These are phyloP conservation scores for Penicillium subrubescens DNA, from an alignment of 495 filamentous ascomycete genomes.

Conservation along the genomic window DNA sequence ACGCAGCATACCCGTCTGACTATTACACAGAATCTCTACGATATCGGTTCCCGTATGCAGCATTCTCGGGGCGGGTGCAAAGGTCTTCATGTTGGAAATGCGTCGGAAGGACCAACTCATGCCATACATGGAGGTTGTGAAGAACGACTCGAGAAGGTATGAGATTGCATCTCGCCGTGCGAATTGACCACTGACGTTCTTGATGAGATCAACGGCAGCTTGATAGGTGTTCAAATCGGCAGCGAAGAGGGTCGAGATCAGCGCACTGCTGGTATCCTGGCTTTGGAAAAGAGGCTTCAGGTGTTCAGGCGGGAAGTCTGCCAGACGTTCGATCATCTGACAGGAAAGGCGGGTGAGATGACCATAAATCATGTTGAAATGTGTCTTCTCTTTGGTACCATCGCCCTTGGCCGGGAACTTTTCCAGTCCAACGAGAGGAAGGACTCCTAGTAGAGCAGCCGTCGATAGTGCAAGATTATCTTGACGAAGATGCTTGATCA, in stretches of 20 bases:
- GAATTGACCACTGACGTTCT: slow-evolving; percentile 70
- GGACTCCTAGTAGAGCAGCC: slow-evolving; percentile 68
- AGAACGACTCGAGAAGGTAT: slow-evolving; percentile 64
- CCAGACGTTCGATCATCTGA: slow-evolving; percentile 72
- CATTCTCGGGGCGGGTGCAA: slow-evolving; percentile 68
- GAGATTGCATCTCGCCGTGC: slow-evolving; percentile 73
- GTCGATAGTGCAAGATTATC: slow-evolving; percentile 67
- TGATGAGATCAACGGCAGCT: slow-evolving; percentile 76
- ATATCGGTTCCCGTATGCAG: slow-evolving; percentile 75
- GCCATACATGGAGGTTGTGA: slow-evolving; percentile 61
- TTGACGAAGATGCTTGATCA: slow-evolving; percentile 66
- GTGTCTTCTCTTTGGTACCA: slow-evolving; percentile 53
- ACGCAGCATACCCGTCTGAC: slow-evolving; percentile 75
- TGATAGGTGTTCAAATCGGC: slow-evolving; percentile 70
- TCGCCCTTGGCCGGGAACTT: slow-evolving; percentile 59
- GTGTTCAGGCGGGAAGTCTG: slow-evolving; percentile 67
- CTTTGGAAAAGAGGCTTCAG: slow-evolving; percentile 66
- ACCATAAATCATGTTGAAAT: slow-evolving; percentile 75
- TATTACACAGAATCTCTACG: slow-evolving; percentile 80
- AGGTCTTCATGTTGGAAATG: slow-evolving; percentile 59
- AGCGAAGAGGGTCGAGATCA: slow-evolving; percentile 70
- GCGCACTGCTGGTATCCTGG: slow-evolving; percentile 61
- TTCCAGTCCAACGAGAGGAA: slow-evolving; percentile 70
- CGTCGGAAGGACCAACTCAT: slow-evolving; percentile 61
- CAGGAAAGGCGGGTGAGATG: slow-evolving; percentile 69